Percentiles rank a stretch among this genome's conserved stretches.
Evolutionary conservation across 2,329 filamentous ascomycete genomes (phyloP).

Genomic region (Calonectria henricotiae): DNA sequence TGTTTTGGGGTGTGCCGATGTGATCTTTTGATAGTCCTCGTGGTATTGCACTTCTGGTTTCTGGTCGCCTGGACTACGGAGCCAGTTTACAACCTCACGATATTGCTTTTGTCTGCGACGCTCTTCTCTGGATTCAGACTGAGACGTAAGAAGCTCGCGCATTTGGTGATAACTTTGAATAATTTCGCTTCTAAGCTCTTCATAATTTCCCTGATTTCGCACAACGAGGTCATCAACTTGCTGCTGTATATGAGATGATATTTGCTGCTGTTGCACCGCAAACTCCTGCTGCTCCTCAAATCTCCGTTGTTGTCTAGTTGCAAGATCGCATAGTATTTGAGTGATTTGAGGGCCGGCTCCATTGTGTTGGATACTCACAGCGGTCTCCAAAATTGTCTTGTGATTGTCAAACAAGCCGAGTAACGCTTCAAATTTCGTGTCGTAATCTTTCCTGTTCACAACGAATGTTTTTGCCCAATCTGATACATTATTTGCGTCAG

Average conservation of each 20-base stretch:
- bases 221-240: conserved; percentile 24
- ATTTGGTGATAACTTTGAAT: background rate
- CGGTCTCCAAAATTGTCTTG: background rate
- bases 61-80: conserved; percentile 15
- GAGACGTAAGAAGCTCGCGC: no score
- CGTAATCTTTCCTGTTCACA: conserved; percentile 24
- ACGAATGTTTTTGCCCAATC: conserved; percentile 30
- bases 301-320: background rate
- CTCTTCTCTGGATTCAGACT: background rate
- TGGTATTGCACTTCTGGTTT: conserved; percentile 22
- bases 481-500: background rate
- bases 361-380: conserved; percentile 1
- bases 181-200: background rate
- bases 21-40: background rate
- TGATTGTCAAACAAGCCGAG: conserved; percentile 10
- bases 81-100: conserved; percentile 16
- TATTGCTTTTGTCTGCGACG: conserved; percentile 24
- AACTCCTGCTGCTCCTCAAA: background rate
- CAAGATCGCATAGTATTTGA: background rate
- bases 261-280: background rate
- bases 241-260: background rate
- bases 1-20: background rate
- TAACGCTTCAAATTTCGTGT: conserved; percentile 12
- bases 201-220: background rate
- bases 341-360: background rate